Evolutionary conservation across 805 yeast species (phyloP).

Genomic region (Kuraishia floccosa): DNA sequence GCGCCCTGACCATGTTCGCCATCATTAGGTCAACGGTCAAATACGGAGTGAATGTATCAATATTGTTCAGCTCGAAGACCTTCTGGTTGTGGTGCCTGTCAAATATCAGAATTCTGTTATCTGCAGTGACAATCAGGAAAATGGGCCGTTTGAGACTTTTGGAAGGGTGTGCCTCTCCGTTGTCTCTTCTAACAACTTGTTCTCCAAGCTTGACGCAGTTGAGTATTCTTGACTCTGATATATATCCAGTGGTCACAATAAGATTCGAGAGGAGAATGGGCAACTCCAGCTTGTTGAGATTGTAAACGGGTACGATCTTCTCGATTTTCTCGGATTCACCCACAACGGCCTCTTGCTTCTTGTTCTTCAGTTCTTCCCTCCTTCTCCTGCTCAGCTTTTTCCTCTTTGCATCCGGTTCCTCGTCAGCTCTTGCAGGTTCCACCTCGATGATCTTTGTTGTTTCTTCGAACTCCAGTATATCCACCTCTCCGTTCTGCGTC

Average conservation of each 20-base stretch:
- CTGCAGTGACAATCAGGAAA: constrained; percentile 67
- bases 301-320: constrained; percentile 4
- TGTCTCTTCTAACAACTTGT: constrained; percentile 12
- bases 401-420: constrained; percentile 2
- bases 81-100: constrained; percentile 41
- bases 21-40: constrained; percentile 35
- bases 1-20: constrained; percentile 34
- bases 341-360: too few relatives aligned
- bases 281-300: constrained; percentile 16
- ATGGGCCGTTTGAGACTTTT: constrained; percentile 21
- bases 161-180: constrained; percentile 12
- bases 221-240: constrained; percentile 37
- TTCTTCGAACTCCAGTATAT: constrained; percentile 31
- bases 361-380: not conserved
- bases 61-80: constrained; percentile 39
- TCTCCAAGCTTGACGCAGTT: constrained; percentile 24
- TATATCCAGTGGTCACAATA: constrained; percentile 50
- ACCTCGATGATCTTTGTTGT: too few relatives aligned
- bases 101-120: constrained; percentile 59
- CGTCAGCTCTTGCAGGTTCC: constrained; percentile 4
- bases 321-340: constrained; percentile 2
- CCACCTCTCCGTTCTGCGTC: constrained; percentile 60
- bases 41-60: constrained; percentile 32
- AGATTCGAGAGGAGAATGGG: constrained; percentile 20
- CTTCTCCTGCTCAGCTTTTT: constrained; percentile 4